Base-by-base conservation (phyloP, 345 rosid species). In the Punica granatum region DNA sequence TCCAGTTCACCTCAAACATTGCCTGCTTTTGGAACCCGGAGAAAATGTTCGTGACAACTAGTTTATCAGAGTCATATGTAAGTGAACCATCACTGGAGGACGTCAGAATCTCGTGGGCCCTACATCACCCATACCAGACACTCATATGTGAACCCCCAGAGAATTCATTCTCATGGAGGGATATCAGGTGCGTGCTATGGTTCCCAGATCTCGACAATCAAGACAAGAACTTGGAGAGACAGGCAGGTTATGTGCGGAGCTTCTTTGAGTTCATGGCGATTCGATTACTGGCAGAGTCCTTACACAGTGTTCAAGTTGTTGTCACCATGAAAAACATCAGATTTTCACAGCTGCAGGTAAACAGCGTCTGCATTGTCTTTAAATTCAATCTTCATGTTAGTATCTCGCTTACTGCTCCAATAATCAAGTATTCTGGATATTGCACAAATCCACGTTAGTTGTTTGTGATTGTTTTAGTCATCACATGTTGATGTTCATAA, bases 331-430 rank as follows among this genome's bases (percentile, higher is more conserved):
- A 90, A 85, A 92, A 87, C 74, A 75, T 88, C 75, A 85, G 69
- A 72, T 92, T 88, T 78, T 76, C 97, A 33, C 86, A 76, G 30
- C 74, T 92, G 54, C 86, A 80, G 97, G 98, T 92, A 84, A 78
- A 26, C 18, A 33, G 12, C 18, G 60, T 30, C 35, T 43, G 33
- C 35, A 41, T 46, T 18, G 18, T 34, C 31, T 42, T 53, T 26
- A 23, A 1, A 26, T 49, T 32, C 28, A 10, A 28, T 37, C 61
- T 18, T 31, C 26, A n/a, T 60, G 28, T 12, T n/a, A 19, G 23
- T 23, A 14, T 36, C 37, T 67, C 61, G 48, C 8, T 39, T 34
- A 0, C 6, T 25, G 23, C 28, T 28, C 48, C 19, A 37, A 39
- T 33, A 12, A 18, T 37, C 10, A 23, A 23, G 28, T 51, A 51